A percentile compares a stretch with the other conserved stretches of the same genome.
These are phyloP conservation scores for Xylaria sp. DNA, from an alignment of 2,329 filamentous ascomycete species.

Conservation along the genomic window DNA sequence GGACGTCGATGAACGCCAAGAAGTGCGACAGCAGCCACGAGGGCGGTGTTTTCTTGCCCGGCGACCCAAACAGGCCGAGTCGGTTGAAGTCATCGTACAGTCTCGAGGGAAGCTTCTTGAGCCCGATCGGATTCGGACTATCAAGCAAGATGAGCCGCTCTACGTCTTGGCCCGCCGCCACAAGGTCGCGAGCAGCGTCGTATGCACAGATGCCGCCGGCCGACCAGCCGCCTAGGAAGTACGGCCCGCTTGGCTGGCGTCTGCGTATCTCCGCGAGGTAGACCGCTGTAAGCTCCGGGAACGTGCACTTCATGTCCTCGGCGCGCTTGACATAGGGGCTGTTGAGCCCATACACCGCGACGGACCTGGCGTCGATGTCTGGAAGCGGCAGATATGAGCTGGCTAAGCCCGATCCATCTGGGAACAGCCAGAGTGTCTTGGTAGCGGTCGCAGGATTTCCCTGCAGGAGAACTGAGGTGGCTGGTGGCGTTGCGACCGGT, in stretches of 20 bases:
- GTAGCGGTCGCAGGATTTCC: conserved; percentile 1
- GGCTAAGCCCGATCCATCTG: conserved; percentile 13
- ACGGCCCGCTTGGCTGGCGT: conserved; percentile 11
- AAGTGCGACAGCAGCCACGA: conserved; percentile 12
- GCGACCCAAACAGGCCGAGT: not conserved
- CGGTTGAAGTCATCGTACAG: not conserved
- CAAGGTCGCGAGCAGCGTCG: conserved; percentile 4
- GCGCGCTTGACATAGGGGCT: conserved; percentile 6
- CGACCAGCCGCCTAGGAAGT: conserved; percentile 14
- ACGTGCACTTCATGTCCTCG: conserved; percentile 1
- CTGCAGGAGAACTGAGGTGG: conserved; percentile 9
- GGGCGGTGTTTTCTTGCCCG: not conserved
- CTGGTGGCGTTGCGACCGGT: not conserved
- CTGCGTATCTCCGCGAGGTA: conserved; percentile 13
- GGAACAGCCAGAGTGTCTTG: conserved; percentile 13
- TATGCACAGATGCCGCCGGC: conserved; percentile 13
- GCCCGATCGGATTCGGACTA: conserved; percentile 7
- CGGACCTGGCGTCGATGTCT: not conserved
- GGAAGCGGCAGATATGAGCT: conserved; percentile 5
- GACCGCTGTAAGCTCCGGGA: not conserved
- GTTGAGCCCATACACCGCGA: conserved; percentile 6
- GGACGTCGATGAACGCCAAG: conserved; percentile 8
- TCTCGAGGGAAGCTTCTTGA: not conserved
- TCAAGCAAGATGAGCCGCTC: conserved; percentile 8
- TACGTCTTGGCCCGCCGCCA: conserved; percentile 1